Percentiles rank a stretch among this genome's conserved stretches.
Conservation (phyloP, 2,329 filamentous ascomycete species). For the Pestalotiopsis sp. region DNA sequence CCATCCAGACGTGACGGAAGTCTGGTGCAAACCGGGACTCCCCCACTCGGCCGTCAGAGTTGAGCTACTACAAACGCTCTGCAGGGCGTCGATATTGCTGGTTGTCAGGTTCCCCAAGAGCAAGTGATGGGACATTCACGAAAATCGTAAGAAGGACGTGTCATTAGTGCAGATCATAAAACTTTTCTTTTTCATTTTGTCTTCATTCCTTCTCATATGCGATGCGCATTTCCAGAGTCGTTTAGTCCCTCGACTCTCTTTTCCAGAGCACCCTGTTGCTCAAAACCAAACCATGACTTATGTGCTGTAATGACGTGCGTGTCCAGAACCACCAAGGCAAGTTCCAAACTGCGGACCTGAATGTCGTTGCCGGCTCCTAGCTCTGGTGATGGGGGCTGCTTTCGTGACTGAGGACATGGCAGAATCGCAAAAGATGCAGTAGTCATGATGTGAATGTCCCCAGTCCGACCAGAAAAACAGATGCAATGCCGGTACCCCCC, state of each 20-base stretch:
- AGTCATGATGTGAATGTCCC: not conserved
- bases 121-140: not conserved
- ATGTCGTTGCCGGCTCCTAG: not conserved
- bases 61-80: too few species aligned
- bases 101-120: not conserved
- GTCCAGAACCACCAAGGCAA: not conserved
- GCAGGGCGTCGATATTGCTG: not conserved
- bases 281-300: not conserved
- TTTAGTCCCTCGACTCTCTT: not conserved
- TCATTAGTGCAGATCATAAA: not conserved
- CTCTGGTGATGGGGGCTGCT: not conserved
- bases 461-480: not conserved
- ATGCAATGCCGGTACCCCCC: not conserved
- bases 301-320: not conserved
- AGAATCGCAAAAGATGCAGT: not conserved
- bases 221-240: not conserved
- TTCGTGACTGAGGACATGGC: not conserved
- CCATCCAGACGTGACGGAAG: too few species aligned
- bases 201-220: slow-evolving; percentile 12
- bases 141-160: not conserved
- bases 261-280: not conserved
- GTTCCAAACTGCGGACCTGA: not conserved
- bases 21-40: too few species aligned
- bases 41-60: too few species aligned
- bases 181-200: slow-evolving; percentile 5